A percentile compares a stretch with the other conserved stretches of the same genome.
Conservation (phyloP, 768 basidiomycete species). For the Collybia sordida region DNA sequence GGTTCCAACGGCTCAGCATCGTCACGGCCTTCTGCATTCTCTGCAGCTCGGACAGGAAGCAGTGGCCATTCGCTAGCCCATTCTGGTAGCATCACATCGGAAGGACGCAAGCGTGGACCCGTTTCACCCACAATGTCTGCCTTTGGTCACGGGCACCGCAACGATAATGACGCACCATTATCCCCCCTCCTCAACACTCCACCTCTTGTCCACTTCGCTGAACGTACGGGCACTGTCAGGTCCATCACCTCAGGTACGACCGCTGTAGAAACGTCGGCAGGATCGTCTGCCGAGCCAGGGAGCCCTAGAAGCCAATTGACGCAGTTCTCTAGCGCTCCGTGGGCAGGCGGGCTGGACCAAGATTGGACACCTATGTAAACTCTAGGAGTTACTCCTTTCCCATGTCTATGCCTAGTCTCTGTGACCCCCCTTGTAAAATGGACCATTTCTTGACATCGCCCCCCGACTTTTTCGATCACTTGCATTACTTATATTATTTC, state of each 20-base stretch:
- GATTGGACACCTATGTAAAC: constrained; percentile 33
- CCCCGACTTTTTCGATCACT: too few relatives aligned
- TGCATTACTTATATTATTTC: too few relatives aligned
- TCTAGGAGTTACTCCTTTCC: neutral
- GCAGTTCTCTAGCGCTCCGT: constrained; percentile 31
- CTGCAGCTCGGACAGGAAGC: constrained; percentile 30
- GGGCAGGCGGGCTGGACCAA: constrained; percentile 39
- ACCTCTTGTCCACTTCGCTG: constrained; percentile 14
- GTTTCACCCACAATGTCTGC: constrained; percentile 53
- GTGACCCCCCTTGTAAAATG: too few relatives aligned
- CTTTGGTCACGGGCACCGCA: constrained; percentile 33
- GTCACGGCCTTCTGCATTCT: constrained; percentile 50
- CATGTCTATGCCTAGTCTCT: too few relatives aligned
- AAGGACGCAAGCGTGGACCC: constrained; percentile 38
- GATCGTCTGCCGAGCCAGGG: constrained; percentile 13
- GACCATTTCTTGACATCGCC: too few relatives aligned
- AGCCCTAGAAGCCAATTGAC: constrained; percentile 26
- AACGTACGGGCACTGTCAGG: constrained; percentile 19
- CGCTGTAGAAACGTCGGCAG: neutral
- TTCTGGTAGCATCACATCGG: constrained; percentile 54
- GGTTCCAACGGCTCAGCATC: constrained; percentile 52
- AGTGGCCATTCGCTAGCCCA: constrained; percentile 43
- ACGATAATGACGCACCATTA: constrained; percentile 14
- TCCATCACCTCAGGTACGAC: constrained; percentile 6
- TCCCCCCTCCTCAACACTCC: constrained; percentile 12